phyloP scores from a whole-genome alignment of 2,329 filamentous ascomycete species.

The Penicillium olsonii region DNA sequence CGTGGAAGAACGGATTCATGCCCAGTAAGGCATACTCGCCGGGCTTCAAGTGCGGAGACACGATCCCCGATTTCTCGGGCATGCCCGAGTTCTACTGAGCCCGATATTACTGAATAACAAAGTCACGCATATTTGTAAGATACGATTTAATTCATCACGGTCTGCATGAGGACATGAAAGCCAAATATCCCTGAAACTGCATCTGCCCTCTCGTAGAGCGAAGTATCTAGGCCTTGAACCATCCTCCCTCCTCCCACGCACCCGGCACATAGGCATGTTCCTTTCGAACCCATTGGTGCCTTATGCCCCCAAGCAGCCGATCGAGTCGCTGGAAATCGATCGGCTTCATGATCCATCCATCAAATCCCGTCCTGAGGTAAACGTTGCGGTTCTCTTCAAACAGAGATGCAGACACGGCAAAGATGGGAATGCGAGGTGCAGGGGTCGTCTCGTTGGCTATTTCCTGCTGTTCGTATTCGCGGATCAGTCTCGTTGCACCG shows the following conservation, averaged over 20 bases:
- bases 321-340: slow-evolving; percentile 77
- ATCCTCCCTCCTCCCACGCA: slow-evolving; percentile 82
- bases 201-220: background rate
- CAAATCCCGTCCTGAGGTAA: slow-evolving; percentile 78
- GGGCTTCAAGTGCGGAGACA: slow-evolving; percentile 65
- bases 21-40: slow-evolving; percentile 72
- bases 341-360: slow-evolving; percentile 90
- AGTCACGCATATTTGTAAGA: slow-evolving; percentile 4
- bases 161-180: slow-evolving; percentile 3
- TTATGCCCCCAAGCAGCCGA: slow-evolving; percentile 68
- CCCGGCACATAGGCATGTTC: slow-evolving; percentile 70
- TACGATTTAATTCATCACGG: slow-evolving; percentile 4
- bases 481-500: slow-evolving; percentile 79
- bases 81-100: slow-evolving; percentile 47
- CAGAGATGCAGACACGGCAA: slow-evolving; percentile 83
- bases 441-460: slow-evolving; percentile 31
- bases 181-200: no score
- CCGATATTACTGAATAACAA: background rate
- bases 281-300: slow-evolving; percentile 59
- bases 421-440: slow-evolving; percentile 66
- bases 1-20: slow-evolving; percentile 76
- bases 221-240: slow-evolving; percentile 59
- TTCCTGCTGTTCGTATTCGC: slow-evolving; percentile 63
- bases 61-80: slow-evolving; percentile 47
- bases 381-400: slow-evolving; percentile 66